Evolutionary conservation across 306 rosid genomes (phyloP).

Genomic region (Cucurbita moschata): DNA sequence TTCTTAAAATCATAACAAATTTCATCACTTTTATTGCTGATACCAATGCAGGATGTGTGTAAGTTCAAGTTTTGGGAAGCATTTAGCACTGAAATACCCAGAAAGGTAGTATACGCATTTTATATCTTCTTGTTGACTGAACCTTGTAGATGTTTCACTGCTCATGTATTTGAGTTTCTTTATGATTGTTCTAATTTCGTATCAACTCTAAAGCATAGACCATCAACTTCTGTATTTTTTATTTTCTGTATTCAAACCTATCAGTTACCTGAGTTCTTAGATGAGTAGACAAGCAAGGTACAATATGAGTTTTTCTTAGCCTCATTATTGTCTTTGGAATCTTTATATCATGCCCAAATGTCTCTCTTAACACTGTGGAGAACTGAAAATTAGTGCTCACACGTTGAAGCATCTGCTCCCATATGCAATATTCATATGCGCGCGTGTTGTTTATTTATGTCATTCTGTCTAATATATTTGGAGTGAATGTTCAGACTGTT

Average conservation of each 20-base stretch:
- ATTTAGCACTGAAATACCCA: slow-evolving; percentile 23
- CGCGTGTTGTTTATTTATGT: neutral
- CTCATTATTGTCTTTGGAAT: neutral
- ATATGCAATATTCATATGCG: neutral
- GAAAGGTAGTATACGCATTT: slow-evolving; percentile 16
- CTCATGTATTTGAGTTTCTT: neutral
- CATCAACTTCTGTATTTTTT: neutral
- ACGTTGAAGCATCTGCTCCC: neutral
- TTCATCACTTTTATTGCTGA: slow-evolving; percentile 1
- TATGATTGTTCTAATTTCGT: neutral
- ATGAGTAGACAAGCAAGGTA: neutral
- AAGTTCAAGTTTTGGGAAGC: slow-evolving; percentile 16
- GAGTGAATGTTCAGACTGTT: slow-evolving; percentile 10
- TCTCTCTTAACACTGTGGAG: neutral
- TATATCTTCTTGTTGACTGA: neutral
- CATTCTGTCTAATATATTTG: neutral
- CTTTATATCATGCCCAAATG: neutral
- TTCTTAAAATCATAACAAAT: neutral
- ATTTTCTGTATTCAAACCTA: neutral
- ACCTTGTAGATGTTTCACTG: neutral
- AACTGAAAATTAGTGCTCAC: neutral
- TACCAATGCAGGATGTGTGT: slow-evolving; percentile 26
- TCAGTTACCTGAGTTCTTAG: neutral
- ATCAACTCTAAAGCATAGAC: neutral
- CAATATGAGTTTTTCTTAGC: neutral